Conservation (phyloP, 1,284 basidiomycete genomes). For the Pyrrhoderma noxium region DNA sequence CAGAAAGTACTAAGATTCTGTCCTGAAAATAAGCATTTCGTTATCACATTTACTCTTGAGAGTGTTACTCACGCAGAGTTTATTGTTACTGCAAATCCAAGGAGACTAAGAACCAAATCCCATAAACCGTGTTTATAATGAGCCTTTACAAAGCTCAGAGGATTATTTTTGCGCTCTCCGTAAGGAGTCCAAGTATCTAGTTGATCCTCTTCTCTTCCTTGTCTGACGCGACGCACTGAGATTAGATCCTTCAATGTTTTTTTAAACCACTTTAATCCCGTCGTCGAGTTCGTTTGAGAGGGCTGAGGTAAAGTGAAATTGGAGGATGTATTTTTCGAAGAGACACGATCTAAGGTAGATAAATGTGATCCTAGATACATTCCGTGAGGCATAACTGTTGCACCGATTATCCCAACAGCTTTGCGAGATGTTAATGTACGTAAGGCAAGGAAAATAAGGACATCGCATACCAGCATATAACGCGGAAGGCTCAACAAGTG, state of each 20-base stretch:
- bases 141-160: conserved; percentile 59
- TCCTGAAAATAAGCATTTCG: conserved; percentile 4
- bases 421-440: too few relatives aligned
- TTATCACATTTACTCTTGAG: not conserved
- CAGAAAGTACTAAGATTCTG: conserved; percentile 64
- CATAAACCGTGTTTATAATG: conserved; percentile 76
- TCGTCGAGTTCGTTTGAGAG: not conserved
- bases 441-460: too few relatives aligned
- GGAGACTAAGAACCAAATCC: conserved; percentile 57
- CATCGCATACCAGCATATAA: conserved; percentile 69
- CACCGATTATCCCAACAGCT: conserved; percentile 80
- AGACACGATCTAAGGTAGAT: conserved; percentile 70
- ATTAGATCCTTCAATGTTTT: conserved; percentile 13
- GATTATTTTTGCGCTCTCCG: conserved; percentile 55
- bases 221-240: conserved; percentile 2
- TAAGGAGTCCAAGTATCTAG: conserved; percentile 14
- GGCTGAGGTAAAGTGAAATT: conserved; percentile 1
- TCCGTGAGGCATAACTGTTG: conserved; percentile 88
- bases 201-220: conserved; percentile 5
- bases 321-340: conserved; percentile 22
- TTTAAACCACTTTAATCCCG: not conserved
- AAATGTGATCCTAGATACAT: conserved; percentile 85
- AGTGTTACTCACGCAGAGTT: conserved; percentile 43
- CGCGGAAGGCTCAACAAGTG: conserved; percentile 52
- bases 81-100: conserved; percentile 82